These are phyloP conservation scores for Dissophora ornata DNA, from an alignment of 192 early-diverging fungal genomes.

Conservation along the genomic window DNA sequence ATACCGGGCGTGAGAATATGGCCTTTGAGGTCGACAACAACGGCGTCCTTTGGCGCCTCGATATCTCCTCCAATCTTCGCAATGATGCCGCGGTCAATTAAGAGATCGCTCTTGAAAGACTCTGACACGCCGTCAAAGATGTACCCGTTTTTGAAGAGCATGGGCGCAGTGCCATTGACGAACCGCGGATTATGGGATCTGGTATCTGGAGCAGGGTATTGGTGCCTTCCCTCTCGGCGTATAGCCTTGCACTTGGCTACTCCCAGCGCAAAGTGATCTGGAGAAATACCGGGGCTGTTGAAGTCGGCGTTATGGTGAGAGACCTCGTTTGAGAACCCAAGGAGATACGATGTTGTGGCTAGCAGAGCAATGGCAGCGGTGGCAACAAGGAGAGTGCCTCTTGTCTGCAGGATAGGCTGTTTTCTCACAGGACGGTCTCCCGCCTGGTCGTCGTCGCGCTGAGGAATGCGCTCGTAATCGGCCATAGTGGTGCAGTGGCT, in stretches of 20 bases:
- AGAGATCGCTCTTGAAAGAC: slow-evolving; percentile 44
- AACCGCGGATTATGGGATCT: slow-evolving; percentile 59
- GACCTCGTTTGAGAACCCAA: slow-evolving; percentile 19
- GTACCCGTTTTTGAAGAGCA: slow-evolving; percentile 69
- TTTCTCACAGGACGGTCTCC: not conserved
- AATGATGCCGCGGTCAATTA: slow-evolving; percentile 67
- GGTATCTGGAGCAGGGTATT: slow-evolving; percentile 20
- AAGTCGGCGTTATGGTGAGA: slow-evolving; percentile 8
- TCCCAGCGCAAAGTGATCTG: slow-evolving; percentile 13
- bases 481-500: not conserved
- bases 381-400: slow-evolving; percentile 14
- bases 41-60: slow-evolving; percentile 55
- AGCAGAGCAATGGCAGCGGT: slow-evolving; percentile 25
- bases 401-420: not conserved
- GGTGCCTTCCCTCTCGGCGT: slow-evolving; percentile 21
- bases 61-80: slow-evolving; percentile 52
- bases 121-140: slow-evolving; percentile 64
- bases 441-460: slow-evolving; percentile 9
- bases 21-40: slow-evolving; percentile 71
- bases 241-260: slow-evolving; percentile 49
- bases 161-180: slow-evolving; percentile 44
- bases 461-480: slow-evolving; percentile 29
- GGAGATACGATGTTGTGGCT: slow-evolving; percentile 9
- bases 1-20: slow-evolving; percentile 81
- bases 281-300: slow-evolving; percentile 28